Base-by-base conservation (phyloP, 805 yeast species). In the Candida ovalis region DNA sequence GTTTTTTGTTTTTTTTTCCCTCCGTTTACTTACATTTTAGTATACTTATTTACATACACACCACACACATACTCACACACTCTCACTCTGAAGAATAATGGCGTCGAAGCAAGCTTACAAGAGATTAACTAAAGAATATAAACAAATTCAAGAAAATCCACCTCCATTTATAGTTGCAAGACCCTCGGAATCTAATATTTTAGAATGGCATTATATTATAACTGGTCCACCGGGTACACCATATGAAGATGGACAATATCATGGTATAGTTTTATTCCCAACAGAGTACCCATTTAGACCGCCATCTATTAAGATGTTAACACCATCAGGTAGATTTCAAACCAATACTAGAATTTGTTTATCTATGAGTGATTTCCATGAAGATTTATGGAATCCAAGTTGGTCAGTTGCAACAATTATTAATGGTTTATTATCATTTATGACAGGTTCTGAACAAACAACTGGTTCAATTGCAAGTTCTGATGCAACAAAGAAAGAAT, bases 381-480 rank as follows among this genome's bases (percentile, higher is more conserved):
- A 96, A 3, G 94, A 90, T 64, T 72, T 86, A 1, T 91, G 98
- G 98, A 90, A 91, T 65, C 97, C 98, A 1, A 89, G 96, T 6
- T 91, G 97, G 97, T 82, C 90, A 40, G 97, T 91, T 23, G 74
- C 88, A 30, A 90, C 97, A 0, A 91, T 91, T 19, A 73, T 91
- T 57, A 87, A 83, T 10, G 98, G 97, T 0, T 71, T 91, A 33
- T 71, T 91, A 55, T 88, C 96, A 63, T 91, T 91, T 61, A 91
- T 91, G 98, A 88, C 96, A 0, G 84, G 94, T 9, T 79, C 80
- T 50, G 97, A 91, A 56, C 70, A 77, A 23, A 88, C 97, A 1
- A 84, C 96, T 0, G 97, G 97, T 0, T 82, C 92, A 8, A 80
- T 90, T 12, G 71, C 67, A 8, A 80, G 96, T 1, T 75, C 84